phyloP scores from a whole-genome alignment of 495 filamentous ascomycete genomes.

The Trypethelium eluteriae region DNA sequence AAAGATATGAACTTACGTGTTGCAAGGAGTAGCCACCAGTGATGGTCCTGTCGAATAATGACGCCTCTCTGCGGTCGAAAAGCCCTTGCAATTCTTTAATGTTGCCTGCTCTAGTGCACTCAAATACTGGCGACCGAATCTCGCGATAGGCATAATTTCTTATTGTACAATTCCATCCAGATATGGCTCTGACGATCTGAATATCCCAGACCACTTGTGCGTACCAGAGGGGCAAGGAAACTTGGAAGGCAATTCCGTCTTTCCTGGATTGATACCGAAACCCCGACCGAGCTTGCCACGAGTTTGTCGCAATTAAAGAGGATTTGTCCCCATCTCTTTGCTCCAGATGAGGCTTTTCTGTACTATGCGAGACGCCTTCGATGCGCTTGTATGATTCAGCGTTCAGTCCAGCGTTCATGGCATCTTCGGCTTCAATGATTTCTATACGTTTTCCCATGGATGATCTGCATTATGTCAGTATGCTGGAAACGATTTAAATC shows the following conservation, averaged over 20 bases:
- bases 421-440: neutral
- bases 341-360: neutral
- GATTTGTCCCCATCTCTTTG: neutral
- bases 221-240: neutral
- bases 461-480: conserved; percentile 1
- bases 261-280: neutral
- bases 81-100: neutral
- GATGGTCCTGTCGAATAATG: neutral
- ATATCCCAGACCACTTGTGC: conserved; percentile 2
- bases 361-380: neutral
- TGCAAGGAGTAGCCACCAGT: neutral
- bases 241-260: neutral
- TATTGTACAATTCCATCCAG: neutral
- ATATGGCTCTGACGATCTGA: neutral
- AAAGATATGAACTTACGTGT: conserved; percentile 1
- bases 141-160: neutral
- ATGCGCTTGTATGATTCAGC: neutral
- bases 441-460: neutral
- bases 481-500: neutral
- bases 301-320: neutral
- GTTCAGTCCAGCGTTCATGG: neutral
- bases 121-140: neutral
- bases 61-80: neutral
- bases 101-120: neutral
- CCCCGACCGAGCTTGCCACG: neutral